Evolutionary conservation across 2,329 filamentous ascomycete genomes (phyloP).

Genomic region (Furcasterigmium sp.): DNA sequence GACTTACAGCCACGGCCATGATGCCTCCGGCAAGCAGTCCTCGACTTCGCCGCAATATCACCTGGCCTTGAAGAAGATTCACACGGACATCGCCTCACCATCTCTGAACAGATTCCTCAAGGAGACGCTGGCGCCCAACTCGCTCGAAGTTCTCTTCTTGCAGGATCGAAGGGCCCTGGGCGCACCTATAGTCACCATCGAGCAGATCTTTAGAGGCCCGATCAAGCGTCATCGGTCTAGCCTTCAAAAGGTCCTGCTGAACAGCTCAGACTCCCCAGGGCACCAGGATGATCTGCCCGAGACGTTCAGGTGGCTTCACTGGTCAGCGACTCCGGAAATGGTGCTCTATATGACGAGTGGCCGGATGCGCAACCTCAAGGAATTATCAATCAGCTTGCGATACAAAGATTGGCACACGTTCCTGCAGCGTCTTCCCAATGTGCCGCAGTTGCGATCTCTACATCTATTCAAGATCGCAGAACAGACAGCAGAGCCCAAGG

Average conservation of each 20-base stretch:
- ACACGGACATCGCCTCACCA: slow-evolving; percentile 67
- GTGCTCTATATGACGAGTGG: slow-evolving; percentile 71
- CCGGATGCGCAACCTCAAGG: slow-evolving; percentile 64
- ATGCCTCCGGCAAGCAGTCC: slow-evolving; percentile 4
- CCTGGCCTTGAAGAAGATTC: slow-evolving; percentile 66
- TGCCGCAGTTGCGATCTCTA: slow-evolving; percentile 65
- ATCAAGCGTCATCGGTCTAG: slow-evolving; percentile 67
- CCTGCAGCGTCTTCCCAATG: slow-evolving; percentile 65
- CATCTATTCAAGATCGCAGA: slow-evolving; percentile 66
- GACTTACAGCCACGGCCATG: slow-evolving; percentile 13
- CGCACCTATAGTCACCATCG: slow-evolving; percentile 53
- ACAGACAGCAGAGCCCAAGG: slow-evolving; percentile 55
- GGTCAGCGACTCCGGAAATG: slow-evolving; percentile 66
- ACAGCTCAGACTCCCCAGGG: slow-evolving; percentile 63
- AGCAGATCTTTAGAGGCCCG: slow-evolving; percentile 65
- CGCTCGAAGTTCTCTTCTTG: slow-evolving; percentile 72
- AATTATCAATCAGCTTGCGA: slow-evolving; percentile 67
- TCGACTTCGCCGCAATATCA: slow-evolving; percentile 43
- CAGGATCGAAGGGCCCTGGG: slow-evolving; percentile 56
- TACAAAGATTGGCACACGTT: slow-evolving; percentile 81
- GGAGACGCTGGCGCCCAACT: slow-evolving; percentile 72
- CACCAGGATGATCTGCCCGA: slow-evolving; percentile 18
- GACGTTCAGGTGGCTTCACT: slow-evolving; percentile 55
- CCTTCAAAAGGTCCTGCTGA: slow-evolving; percentile 67
- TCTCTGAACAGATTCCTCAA: slow-evolving; percentile 70